Evolutionary conservation across 2,329 filamentous ascomycete genomes (phyloP).

Genomic region (Aspergillus versicolor): DNA sequence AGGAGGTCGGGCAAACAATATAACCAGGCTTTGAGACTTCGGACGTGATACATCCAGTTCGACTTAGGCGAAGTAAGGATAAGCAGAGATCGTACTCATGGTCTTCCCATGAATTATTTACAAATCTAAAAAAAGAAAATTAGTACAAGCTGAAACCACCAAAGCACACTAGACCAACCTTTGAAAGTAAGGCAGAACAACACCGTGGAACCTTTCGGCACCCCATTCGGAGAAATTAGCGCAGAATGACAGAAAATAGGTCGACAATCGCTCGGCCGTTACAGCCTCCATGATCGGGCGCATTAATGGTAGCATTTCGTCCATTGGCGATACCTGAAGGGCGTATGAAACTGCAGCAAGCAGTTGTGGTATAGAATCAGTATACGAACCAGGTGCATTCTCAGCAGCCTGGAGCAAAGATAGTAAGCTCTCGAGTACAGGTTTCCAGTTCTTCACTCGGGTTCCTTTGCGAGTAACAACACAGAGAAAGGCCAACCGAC

Average conservation of each 20-base stretch:
- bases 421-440: constrained; percentile 58
- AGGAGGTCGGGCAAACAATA: constrained; percentile 46
- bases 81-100: constrained; percentile 69
- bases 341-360: constrained; percentile 59
- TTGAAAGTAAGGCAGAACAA: constrained; percentile 80
- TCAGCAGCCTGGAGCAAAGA: constrained; percentile 50
- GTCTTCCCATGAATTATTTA: constrained; percentile 69
- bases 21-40: constrained; percentile 41
- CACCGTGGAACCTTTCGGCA: constrained; percentile 68
- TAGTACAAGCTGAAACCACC: constrained; percentile 17
- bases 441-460: constrained; percentile 70
- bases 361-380: constrained; percentile 32
- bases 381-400: constrained; percentile 22
- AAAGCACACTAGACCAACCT: constrained; percentile 51
- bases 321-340: constrained; percentile 75
- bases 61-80: constrained; percentile 61
- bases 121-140: constrained; percentile 56
- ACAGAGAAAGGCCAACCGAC: constrained; percentile 58
- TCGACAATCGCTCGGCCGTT: constrained; percentile 63
- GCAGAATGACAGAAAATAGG: constrained; percentile 82
- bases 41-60: constrained; percentile 52
- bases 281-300: constrained; percentile 65
- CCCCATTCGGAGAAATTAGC: constrained; percentile 75
- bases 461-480: constrained; percentile 76
- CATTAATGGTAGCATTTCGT: constrained; percentile 71